Evolutionary conservation across 495 filamentous ascomycete genomes (phyloP).

Genomic region (Xylaria grammica): DNA sequence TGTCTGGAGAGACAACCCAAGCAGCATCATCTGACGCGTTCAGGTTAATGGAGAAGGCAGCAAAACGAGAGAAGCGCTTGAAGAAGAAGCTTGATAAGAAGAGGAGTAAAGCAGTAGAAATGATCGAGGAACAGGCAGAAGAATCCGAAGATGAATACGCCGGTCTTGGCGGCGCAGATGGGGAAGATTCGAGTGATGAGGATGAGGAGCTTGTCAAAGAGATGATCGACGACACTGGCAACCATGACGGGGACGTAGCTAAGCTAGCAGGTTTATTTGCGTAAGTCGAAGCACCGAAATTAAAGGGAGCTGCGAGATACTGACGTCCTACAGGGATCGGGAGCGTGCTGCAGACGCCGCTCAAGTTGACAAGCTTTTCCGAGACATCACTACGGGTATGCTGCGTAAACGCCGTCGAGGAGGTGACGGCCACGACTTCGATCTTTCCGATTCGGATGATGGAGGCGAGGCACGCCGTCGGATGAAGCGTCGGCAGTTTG

Average conservation of each 20-base stretch:
- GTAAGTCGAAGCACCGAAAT: constrained; percentile 61
- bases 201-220: constrained; percentile 68
- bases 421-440: constrained; percentile 69
- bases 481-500: constrained; percentile 84
- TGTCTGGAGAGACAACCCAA: constrained; percentile 9
- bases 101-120: constrained; percentile 84
- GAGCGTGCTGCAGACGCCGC: constrained; percentile 77
- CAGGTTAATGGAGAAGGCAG: constrained; percentile 73
- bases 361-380: constrained; percentile 85
- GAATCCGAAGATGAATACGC: constrained; percentile 99
- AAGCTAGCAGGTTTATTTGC: constrained; percentile 86
- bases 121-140: constrained; percentile 91
- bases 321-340: constrained; percentile 54
- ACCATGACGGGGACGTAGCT: constrained; percentile 75
- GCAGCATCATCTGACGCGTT: constrained; percentile 57
- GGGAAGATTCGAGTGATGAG: constrained; percentile 80
- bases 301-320: neutral
- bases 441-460: constrained; percentile 88
- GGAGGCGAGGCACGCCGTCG: constrained; percentile 76
- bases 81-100: constrained; percentile 74
- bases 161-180: constrained; percentile 86
- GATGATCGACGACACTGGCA: constrained; percentile 84
- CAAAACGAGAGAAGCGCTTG: constrained; percentile 58
- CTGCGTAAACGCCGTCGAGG: constrained; percentile 72
- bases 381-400: constrained; percentile 85